These are phyloP conservation scores for Trichaptum fuscoviolaceum DNA, from an alignment of 768 basidiomycete genomes.

Conservation along the genomic window DNA sequence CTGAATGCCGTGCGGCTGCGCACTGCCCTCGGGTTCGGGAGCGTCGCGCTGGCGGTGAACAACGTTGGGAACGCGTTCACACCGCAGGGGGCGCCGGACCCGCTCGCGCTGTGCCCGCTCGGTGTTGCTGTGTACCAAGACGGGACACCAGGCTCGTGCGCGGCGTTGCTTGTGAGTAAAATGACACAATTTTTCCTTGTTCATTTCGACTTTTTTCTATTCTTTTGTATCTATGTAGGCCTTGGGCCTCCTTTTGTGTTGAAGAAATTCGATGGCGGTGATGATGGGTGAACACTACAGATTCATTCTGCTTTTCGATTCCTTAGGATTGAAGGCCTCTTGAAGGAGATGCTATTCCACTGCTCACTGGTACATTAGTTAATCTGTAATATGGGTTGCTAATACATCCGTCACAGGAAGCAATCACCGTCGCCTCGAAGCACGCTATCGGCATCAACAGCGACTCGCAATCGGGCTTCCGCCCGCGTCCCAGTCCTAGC, in stretches of 20 bases:
- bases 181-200: slow-evolving; percentile 10
- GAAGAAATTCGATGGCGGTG: no score
- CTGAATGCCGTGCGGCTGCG: slow-evolving; percentile 47
- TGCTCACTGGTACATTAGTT: background rate
- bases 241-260: background rate
- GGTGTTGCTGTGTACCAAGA: slow-evolving; percentile 57
- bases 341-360: background rate
- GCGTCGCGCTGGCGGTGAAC: slow-evolving; percentile 55
- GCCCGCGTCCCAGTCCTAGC: no score
- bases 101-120: slow-evolving; percentile 52
- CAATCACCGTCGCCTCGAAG: slow-evolving; percentile 50
- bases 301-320: background rate
- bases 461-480: no score
- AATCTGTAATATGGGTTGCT: no score
- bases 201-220: slow-evolving; percentile 1
- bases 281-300: no score
- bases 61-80: slow-evolving; percentile 66
- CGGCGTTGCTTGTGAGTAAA: slow-evolving; percentile 41
- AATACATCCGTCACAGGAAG: slow-evolving; percentile 37
- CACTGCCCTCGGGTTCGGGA: slow-evolving; percentile 35
- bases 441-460: slow-evolving; percentile 34
- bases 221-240: background rate
- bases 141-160: slow-evolving; percentile 41
- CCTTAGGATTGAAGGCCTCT: background rate
- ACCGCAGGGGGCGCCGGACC: slow-evolving; percentile 61